phyloP scores from a whole-genome alignment of 75 land plant species.

The Picea sitchensis region DNA sequence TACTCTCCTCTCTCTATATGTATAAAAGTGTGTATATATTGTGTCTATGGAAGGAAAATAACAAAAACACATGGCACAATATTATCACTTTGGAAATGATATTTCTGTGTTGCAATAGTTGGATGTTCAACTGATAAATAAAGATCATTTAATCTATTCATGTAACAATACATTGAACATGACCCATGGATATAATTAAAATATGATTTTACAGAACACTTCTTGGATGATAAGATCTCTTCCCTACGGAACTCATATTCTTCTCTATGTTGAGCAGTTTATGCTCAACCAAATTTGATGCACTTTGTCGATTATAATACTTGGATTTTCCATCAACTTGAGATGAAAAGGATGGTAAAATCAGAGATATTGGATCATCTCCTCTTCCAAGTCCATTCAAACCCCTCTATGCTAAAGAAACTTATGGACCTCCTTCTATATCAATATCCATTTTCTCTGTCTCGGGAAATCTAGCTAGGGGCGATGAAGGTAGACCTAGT shows the following conservation, averaged over 20 bases:
- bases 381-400: neutral
- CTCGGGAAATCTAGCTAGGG: neutral
- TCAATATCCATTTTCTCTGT: slow-evolving; percentile 6
- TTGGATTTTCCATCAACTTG: neutral
- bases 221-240: neutral
- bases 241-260: neutral
- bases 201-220: neutral
- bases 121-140: neutral
- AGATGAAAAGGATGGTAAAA: slow-evolving; percentile 1
- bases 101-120: neutral
- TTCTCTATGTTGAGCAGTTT: neutral
- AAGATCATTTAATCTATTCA: neutral
- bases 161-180: neutral
- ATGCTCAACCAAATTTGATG: neutral
- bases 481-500: slow-evolving; percentile 4
- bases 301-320: neutral
- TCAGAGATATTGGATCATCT: neutral
- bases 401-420: neutral
- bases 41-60: neutral
- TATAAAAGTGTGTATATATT: no score
- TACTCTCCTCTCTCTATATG: no score
- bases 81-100: neutral
- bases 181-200: neutral
- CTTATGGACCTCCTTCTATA: neutral
- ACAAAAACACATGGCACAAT: neutral